Base-by-base conservation (phyloP, 2,329 filamentous ascomycete species). In the Ceratocystis papillata region DNA sequence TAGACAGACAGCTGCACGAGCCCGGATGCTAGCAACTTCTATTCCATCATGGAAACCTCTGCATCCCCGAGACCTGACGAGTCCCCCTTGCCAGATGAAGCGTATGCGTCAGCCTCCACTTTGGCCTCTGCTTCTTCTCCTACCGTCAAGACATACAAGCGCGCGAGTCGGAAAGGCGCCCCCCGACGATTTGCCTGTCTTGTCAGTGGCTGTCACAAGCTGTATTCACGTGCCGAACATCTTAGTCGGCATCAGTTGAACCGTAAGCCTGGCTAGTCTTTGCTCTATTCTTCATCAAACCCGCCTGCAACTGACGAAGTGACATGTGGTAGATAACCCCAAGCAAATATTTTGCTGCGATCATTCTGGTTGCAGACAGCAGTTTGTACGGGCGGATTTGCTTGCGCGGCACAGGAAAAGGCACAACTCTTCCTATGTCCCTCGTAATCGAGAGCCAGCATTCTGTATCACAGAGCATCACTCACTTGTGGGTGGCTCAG, bases 221-320 rank as follows among this genome's bases (percentile, higher is more conserved):
- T 86, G 67, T 93, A 93, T 74, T 90, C 88, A 65, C 80, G 89
- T 68, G 87, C 88, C 7, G 89, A 93, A 74, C 89, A 93, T 76
- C 79, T 93, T 66, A 89, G 91, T 75, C 80, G 89, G 62, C 89
- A 93, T 75, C 87, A 92, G 76, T 74, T 93, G 72, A 93, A 93
- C 73, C 89, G 88, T 91, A 80, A 66, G 66, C 61, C 60, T 46
- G 66, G 65, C 46, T 50, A 48, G 30, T 20, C 46, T 64, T 66
- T 60, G 25, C 10, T 46, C 62, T 44, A 22, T 17, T 65, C 20
- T 12, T 37, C 44, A 61, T 50, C 20, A 48, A n/a, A 62, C 65
- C 62, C 67, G 69, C 69, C 67, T 69, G 60, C 67, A 22, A 59
- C 44, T 22, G 67, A 62, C 67, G 0, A 41, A 15, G 37, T 41